Base-by-base conservation (phyloP, 768 basidiomycete genomes). In the Mycena albidolilacea region DNA sequence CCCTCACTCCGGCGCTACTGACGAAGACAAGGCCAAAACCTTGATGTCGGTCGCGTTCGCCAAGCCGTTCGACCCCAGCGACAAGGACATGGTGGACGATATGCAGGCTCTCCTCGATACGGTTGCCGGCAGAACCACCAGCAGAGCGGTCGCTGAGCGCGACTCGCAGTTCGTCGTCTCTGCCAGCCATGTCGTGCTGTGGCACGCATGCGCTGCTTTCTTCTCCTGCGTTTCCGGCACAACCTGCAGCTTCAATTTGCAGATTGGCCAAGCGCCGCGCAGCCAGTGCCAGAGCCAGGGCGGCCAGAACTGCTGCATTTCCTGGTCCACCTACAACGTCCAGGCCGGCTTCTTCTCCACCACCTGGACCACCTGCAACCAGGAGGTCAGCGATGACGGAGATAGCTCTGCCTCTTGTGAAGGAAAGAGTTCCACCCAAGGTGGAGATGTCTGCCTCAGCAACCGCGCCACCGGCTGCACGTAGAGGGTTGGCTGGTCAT, bases 231-330 rank as follows among this genome's bases (percentile, higher is more conserved):
- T 65, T 52, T 65, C 64, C 11, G 64, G 64, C 64, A 23, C 64
- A n/a, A 65, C 48, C 46, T 65, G 64, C 64, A 65, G 48, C 64
- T 65, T 65, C 48, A 52, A 52, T 54, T 15, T 65, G 46, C 64
- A 65, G 64, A 54, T 65, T 35, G 64, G 64, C 11, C 35, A 21
- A 23, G 64, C 64, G 64, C 64, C 64, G 50, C 64, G 64, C 48
- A 65, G 64, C 64, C 64, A 65, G 64, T 65, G 64, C 64, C 48
- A 65, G 35, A 65, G 21, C 50, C 64, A 65, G 64, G 64, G 64
- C 64, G 64, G 64, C 35, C 64, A 65, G 64, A 65, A 65, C 48
- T 65, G 64, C 64, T 65, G 64, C 64, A 65, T 65, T 65, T 65
- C 64, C 5, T 65, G 64, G 64, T 65, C 64, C 35, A 65, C 64